phyloP scores from a whole-genome alignment of 2,329 filamentous ascomycete genomes.

The Paracoccidioides lutzii region DNA sequence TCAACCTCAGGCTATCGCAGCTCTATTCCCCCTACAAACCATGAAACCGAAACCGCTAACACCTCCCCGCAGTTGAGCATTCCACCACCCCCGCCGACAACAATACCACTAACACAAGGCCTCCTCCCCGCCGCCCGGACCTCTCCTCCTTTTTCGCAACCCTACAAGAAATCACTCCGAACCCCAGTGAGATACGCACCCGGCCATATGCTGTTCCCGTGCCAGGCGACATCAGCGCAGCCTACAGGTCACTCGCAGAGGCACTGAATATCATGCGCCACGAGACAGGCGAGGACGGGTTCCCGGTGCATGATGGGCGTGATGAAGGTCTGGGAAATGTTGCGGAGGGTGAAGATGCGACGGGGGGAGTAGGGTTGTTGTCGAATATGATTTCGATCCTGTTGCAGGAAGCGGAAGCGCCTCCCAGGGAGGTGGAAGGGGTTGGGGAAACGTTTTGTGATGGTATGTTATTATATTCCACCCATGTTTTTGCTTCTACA shows the following conservation, averaged over 20 bases:
- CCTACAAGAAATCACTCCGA: constrained; percentile 44
- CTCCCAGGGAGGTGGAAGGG: constrained; percentile 47
- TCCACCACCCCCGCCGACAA: constrained; percentile 25
- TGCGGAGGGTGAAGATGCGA: constrained; percentile 13
- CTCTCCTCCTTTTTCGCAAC: constrained; percentile 53
- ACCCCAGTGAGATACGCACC: constrained; percentile 34
- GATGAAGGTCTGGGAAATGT: constrained; percentile 23
- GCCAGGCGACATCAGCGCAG: constrained; percentile 47
- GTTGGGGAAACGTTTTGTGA: constrained; percentile 50
- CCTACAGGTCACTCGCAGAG: constrained; percentile 48
- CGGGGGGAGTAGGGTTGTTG: constrained; percentile 31
- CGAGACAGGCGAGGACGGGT: constrained; percentile 16
- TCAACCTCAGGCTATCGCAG: neutral
- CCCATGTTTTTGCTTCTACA: neutral
- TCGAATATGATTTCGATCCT: constrained; percentile 43
- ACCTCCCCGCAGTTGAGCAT: constrained; percentile 27
- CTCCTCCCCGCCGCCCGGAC: constrained; percentile 44
- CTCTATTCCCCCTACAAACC: neutral
- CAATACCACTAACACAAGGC: constrained; percentile 16
- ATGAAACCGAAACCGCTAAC: constrained; percentile 4
- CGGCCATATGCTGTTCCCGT: constrained; percentile 48
- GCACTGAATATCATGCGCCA: constrained; percentile 46
- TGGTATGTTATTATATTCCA: constrained; percentile 19
- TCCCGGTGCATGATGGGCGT: constrained; percentile 35
- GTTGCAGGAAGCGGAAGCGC: constrained; percentile 43